Percentiles rank a stretch among this genome's conserved stretches.
phyloP scores from a whole-genome alignment of 352 stramenopile genomes.

The Globisporangium perplexum region DNA sequence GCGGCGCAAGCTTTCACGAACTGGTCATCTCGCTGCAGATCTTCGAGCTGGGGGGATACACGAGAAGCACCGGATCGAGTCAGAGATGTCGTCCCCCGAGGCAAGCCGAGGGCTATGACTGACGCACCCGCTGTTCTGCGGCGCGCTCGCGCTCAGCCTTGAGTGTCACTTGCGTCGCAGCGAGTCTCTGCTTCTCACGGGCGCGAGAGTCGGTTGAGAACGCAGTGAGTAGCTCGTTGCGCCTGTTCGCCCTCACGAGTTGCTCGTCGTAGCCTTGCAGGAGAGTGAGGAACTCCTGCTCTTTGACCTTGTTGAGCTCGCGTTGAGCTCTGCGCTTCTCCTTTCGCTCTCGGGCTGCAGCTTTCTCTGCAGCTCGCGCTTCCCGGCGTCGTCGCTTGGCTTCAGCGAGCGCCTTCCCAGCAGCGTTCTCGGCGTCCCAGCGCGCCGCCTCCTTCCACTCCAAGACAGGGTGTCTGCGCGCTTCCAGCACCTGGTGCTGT shows the following conservation, averaged over 20 bases:
- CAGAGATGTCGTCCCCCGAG: no score
- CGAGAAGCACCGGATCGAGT: not conserved
- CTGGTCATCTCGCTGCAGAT: slow-evolving; percentile 11
- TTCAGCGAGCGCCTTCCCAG: slow-evolving; percentile 19
- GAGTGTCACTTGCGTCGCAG: slow-evolving; percentile 1
- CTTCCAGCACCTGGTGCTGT: slow-evolving; percentile 34
- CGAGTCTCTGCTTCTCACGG: slow-evolving; percentile 15
- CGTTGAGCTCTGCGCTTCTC: slow-evolving; percentile 37
- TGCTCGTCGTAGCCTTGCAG: slow-evolving; percentile 40
- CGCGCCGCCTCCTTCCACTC: slow-evolving; percentile 42
- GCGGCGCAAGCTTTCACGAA: not conserved
- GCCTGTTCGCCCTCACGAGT: slow-evolving; percentile 38
- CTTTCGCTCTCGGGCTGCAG: slow-evolving; percentile 33
- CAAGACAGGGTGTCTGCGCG: slow-evolving; percentile 34
- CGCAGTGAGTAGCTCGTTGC: slow-evolving; percentile 31
- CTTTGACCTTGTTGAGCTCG: slow-evolving; percentile 40
- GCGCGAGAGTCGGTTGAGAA: slow-evolving; percentile 38
- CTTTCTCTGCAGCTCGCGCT: slow-evolving; percentile 18
- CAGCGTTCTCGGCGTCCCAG: slow-evolving; percentile 36
- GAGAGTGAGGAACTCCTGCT: slow-evolving; percentile 34
- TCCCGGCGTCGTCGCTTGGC: slow-evolving; percentile 18
- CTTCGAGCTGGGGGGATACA: slow-evolving; percentile 8
- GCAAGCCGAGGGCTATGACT: no score
- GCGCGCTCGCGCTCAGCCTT: slow-evolving; percentile 3
- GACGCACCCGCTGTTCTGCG: slow-evolving; percentile 4